Evolutionary conservation across 1,139 yeast species (phyloP).

Genomic region (Diutina scorzettiae): DNA sequence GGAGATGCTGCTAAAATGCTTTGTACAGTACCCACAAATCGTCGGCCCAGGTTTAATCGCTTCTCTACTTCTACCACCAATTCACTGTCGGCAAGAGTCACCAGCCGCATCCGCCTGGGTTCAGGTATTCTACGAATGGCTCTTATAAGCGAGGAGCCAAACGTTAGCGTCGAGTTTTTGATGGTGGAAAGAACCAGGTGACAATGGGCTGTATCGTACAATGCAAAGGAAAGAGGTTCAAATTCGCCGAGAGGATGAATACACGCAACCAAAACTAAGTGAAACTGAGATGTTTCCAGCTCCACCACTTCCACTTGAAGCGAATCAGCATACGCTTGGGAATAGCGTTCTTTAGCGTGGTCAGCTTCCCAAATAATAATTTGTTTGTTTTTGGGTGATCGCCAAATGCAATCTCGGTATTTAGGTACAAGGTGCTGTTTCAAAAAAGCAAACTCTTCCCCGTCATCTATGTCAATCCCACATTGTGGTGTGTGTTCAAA

Average conservation of each 20-base stretch:
- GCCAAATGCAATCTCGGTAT: not conserved
- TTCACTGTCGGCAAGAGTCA: no score
- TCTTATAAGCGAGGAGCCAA: not conserved
- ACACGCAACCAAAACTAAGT: not conserved
- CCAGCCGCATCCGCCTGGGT: not conserved
- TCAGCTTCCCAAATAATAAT: not conserved
- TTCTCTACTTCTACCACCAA: not conserved
- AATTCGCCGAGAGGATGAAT: not conserved
- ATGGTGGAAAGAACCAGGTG: no score
- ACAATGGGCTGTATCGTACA: not conserved
- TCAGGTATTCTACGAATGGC: not conserved
- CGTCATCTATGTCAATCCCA: not conserved
- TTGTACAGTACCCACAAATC: not conserved
- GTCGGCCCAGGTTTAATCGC: not conserved
- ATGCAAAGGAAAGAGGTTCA: not conserved
- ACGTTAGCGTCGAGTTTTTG: no score
- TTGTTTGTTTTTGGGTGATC: not conserved
- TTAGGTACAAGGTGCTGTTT: not conserved
- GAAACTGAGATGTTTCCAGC: not conserved
- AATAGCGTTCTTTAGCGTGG: not conserved
- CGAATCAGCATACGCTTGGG: not conserved
- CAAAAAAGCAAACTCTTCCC: not conserved
- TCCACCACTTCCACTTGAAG: not conserved
- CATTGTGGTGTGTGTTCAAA: not conserved
- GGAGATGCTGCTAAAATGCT: not conserved